Conservation (phyloP, 768 basidiomycete species). For the Omphalotus guepiniiformis region DNA sequence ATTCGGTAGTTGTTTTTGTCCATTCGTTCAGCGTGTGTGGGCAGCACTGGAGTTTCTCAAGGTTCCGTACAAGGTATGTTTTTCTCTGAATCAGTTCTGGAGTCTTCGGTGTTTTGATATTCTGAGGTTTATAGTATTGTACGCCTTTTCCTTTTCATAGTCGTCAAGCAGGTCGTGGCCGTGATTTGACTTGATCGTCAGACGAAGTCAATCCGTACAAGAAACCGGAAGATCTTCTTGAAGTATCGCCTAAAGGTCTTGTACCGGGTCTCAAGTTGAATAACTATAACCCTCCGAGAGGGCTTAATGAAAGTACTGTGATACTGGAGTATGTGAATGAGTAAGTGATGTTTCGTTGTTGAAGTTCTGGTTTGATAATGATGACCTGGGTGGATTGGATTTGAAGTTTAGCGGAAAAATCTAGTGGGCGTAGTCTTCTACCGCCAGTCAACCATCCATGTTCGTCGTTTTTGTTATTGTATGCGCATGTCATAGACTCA, state of each 20-base stretch:
- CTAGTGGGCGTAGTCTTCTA: slow-evolving; percentile 47
- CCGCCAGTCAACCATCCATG: slow-evolving; percentile 59
- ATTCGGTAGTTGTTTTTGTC: slow-evolving; percentile 73
- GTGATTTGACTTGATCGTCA: slow-evolving; percentile 18
- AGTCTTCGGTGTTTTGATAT: neutral
- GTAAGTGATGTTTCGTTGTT: slow-evolving; percentile 32
- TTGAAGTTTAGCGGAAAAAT: slow-evolving; percentile 44
- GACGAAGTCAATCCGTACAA: slow-evolving; percentile 83
- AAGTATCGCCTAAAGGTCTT: slow-evolving; percentile 77
- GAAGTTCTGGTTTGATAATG: neutral
- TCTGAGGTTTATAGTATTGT: slow-evolving; percentile 39
- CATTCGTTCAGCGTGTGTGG: slow-evolving; percentile 84
- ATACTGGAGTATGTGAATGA: slow-evolving; percentile 79
- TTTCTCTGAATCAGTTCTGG: neutral
- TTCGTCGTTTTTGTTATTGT: slow-evolving; percentile 25
- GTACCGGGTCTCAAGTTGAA: slow-evolving; percentile 67
- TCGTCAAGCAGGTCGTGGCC: neutral
- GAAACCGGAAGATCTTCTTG: slow-evolving; percentile 75
- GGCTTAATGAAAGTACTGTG: slow-evolving; percentile 76
- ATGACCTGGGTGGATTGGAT: neutral
- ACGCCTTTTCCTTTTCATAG: slow-evolving; percentile 10
- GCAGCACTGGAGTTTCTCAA: slow-evolving; percentile 64
- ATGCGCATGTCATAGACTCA: neutral
- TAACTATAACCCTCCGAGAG: slow-evolving; percentile 48
- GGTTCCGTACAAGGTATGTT: slow-evolving; percentile 61